Conservation (phyloP, 148 eudicot genomes). For the Rhododendron mucronatum region DNA sequence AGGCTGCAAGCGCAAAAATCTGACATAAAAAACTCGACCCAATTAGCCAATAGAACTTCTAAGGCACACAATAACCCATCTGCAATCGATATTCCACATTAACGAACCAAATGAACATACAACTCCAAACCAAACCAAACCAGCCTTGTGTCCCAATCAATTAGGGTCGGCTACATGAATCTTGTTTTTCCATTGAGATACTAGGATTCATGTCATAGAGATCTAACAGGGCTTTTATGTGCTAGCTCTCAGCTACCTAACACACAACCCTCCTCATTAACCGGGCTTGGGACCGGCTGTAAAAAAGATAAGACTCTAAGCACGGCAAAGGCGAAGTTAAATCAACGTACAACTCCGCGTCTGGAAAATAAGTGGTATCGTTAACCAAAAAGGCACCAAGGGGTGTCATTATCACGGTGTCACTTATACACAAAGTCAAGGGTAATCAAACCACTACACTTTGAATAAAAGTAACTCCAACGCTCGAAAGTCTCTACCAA, state of each 20-base stretch:
- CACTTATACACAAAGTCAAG: not conserved
- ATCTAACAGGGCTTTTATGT: too few species aligned
- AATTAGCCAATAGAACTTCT: not conserved
- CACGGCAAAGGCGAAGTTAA: not conserved
- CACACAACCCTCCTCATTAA: too few species aligned
- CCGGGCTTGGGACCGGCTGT: too few species aligned
- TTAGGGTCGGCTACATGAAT: too few species aligned
- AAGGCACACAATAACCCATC: not conserved
- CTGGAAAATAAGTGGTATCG: not conserved
- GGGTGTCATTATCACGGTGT: not conserved
- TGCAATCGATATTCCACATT: not conserved
- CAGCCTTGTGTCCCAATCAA: too few species aligned
- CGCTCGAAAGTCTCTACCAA: not conserved
- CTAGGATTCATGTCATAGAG: too few species aligned
- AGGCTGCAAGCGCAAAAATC: not conserved
- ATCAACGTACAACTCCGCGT: not conserved
- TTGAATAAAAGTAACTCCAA: not conserved
- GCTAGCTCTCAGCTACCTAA: too few species aligned
- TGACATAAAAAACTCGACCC: not conserved
- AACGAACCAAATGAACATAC: not conserved
- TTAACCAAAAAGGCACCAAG: not conserved
- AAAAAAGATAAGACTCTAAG: too few species aligned
- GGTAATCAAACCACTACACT: not conserved
- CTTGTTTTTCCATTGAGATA: too few species aligned
- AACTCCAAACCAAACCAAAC: not conserved